Evolutionary conservation across 2,329 filamentous ascomycete species (phyloP), one percentile per base, ranked within the genome.

Genomic region (Pseudofabraea citricarpa): DNA sequence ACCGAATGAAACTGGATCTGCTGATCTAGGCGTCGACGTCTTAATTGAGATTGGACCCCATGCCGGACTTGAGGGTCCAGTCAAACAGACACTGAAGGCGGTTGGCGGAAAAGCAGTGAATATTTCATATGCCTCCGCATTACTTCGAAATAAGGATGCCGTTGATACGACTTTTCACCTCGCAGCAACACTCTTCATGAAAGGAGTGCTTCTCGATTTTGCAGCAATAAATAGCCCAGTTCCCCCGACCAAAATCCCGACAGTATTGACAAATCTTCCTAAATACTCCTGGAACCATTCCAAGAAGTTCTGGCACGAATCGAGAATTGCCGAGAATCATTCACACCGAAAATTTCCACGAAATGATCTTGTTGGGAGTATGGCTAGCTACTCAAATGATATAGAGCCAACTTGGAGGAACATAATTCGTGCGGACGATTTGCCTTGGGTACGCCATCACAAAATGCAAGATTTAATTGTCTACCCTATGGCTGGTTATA

Each of bases 91-190:
- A 57, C 5, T 59, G 48, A 72, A 73, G 50, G 58, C 58, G 2
- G 63, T 71, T 6, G 67, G 68, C 31, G 62, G 64, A 3, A 63
- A 66, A 26, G 65, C 66, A 0, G 61, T 64, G 33, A 69, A 69
- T 46, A 59, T 71, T 12, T 43, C 47, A 12, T 60, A 59, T 26
- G 24, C 38, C 3, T 48, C 21, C 62, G 64, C 64, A 0, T 70
- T 86, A 2, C 54, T 74, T 3, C 71, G 77, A 23, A 72, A 74
- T 18, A 70, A 74, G 41, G 64, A 74, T 38, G 70, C 71, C 1
- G 70, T 72, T 1, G 64, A 69, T 12, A 64, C 66, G 0, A 65
- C 68, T 1, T 55, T 72, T 24, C 68, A 73, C 20, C 56, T 71
- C 2, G 71, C 71, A 1, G 68, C 63, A 1, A 63, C 56, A 0